Evolutionary conservation across 768 basidiomycete species (phyloP).

Genomic region (Tricholoma matsutake): DNA sequence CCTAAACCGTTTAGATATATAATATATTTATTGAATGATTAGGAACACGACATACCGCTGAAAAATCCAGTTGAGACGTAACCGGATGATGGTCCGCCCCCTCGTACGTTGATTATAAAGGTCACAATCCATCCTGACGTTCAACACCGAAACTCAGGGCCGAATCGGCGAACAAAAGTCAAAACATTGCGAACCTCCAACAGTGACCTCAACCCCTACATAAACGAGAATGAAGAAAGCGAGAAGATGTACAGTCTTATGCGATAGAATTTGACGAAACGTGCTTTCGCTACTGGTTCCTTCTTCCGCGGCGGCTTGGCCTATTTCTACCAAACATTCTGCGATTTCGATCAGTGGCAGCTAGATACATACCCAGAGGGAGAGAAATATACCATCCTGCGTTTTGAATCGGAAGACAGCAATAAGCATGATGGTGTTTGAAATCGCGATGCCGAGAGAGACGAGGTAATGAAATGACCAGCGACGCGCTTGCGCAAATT

Average conservation of each 20-base stretch:
- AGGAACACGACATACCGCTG: conserved; percentile 8
- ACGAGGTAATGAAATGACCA: conserved; percentile 82
- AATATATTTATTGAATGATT: not conserved
- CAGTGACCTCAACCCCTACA: conserved; percentile 66
- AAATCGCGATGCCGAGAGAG: conserved; percentile 63
- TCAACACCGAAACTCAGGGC: not conserved
- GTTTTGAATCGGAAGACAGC: conserved; percentile 64
- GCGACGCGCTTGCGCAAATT: conserved; percentile 59
- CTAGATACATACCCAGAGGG: not conserved
- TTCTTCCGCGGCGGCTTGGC: conserved; percentile 36
- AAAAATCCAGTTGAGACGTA: conserved; percentile 28
- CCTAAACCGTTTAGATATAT: conserved; percentile 30
- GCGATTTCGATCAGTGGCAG: not conserved
- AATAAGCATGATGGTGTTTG: conserved; percentile 51
- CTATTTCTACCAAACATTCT: conserved; percentile 52
- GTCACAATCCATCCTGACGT: conserved; percentile 68
- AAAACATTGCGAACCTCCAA: conserved; percentile 35
- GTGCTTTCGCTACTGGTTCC: conserved; percentile 30
- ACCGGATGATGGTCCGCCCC: conserved; percentile 34
- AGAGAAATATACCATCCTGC: conserved; percentile 55
- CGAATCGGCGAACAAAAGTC: not conserved
- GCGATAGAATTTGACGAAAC: conserved; percentile 49
- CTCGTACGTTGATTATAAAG: conserved; percentile 38
- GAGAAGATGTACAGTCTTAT: conserved; percentile 56
- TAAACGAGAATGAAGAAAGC: conserved; percentile 66